These are phyloP conservation scores for Entrophospora sp. DNA, from an alignment of 192 early-diverging fungal genomes.

Conservation along the genomic window DNA sequence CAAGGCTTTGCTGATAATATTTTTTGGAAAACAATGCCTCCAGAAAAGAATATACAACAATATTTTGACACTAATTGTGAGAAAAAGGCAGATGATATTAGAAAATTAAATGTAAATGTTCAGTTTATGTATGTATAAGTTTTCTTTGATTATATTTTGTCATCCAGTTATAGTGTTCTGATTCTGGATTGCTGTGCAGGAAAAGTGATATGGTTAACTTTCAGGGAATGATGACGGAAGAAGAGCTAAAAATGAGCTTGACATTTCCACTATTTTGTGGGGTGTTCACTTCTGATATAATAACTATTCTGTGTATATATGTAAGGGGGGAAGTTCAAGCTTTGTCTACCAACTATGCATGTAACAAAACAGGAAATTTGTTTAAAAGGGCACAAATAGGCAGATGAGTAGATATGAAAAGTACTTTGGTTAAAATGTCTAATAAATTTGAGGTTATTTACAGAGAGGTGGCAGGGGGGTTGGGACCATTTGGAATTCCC, in stretches of 20 bases:
- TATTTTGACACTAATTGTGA: slow-evolving; percentile 2
- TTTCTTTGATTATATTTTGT: slow-evolving; percentile 14
- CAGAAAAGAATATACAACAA: not conserved
- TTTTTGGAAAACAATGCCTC: slow-evolving; percentile 5
- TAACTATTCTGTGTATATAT: slow-evolving; percentile 1
- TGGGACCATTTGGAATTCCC: not conserved
- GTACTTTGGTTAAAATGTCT: not conserved
- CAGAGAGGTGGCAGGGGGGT: not conserved
- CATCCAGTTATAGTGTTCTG: not conserved
- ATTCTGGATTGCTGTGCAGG: not conserved
- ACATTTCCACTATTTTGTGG: slow-evolving; percentile 2
- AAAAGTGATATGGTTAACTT: slow-evolving; percentile 4
- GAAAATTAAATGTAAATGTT: slow-evolving; percentile 3
- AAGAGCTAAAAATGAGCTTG: slow-evolving; percentile 5
- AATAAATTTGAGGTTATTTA: slow-evolving; percentile 14
- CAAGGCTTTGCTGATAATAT: slow-evolving; percentile 13
- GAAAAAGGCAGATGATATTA: not conserved
- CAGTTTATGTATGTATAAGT: slow-evolving; percentile 13
- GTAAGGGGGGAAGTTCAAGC: slow-evolving; percentile 2
- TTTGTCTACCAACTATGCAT: not conserved
- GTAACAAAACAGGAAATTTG: not conserved
- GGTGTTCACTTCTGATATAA: slow-evolving; percentile 5
- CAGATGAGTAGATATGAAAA: not conserved
- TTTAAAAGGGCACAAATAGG: slow-evolving; percentile 8
- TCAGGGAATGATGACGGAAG: slow-evolving; percentile 5